phyloP scores from a whole-genome alignment of 495 filamentous ascomycete genomes.

The Penicillium desertorum region DNA sequence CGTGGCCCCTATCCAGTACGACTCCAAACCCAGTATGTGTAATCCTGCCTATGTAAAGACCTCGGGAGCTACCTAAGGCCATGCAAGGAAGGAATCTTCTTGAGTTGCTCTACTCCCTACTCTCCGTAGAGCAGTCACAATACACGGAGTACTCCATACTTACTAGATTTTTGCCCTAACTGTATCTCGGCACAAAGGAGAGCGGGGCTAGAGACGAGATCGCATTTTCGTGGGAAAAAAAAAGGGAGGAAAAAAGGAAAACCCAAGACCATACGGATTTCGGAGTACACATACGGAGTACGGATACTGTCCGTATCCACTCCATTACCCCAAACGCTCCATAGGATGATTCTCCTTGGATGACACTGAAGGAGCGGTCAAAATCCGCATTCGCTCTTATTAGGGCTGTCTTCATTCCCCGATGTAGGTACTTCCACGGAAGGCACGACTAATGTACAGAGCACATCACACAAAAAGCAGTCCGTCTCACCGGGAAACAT shows the following conservation, averaged over 20 bases:
- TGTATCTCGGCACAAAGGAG: not conserved
- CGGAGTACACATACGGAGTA: too few species aligned
- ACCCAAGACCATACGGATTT: not conserved
- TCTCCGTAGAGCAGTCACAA: not conserved
- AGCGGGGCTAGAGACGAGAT: slow-evolving; percentile 16
- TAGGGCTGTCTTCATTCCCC: not conserved
- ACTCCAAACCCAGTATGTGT: not conserved
- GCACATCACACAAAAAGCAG: not conserved
- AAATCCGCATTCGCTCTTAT: slow-evolving; percentile 4
- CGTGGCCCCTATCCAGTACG: not conserved
- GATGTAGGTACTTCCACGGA: not conserved
- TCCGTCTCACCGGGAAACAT: not conserved
- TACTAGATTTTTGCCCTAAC: not conserved
- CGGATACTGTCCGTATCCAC: not conserved
- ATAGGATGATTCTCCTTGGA: not conserved
- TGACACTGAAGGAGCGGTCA: slow-evolving; percentile 17
- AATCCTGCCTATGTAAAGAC: not conserved
- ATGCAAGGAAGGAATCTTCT: slow-evolving; percentile 14
- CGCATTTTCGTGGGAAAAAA: not conserved
- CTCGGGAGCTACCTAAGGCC: not conserved
- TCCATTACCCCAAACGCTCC: not conserved
- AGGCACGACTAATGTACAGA: not conserved
- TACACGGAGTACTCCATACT: not conserved
- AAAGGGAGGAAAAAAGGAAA: not conserved
- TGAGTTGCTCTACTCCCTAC: not conserved